Conservation (phyloP, 1,139 yeast species). For the Candida freyschussii region DNA sequence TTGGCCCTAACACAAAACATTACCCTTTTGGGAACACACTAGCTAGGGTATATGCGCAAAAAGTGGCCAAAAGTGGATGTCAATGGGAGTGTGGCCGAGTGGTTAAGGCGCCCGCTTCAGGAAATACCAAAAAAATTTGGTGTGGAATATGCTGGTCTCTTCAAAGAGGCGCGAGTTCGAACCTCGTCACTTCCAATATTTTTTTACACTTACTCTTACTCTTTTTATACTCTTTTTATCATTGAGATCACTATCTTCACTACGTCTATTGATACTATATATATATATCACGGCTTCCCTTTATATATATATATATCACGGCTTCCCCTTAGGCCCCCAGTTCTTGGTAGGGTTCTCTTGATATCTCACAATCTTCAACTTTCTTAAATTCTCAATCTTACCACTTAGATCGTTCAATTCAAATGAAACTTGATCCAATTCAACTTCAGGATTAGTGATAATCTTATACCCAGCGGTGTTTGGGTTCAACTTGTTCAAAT, state of each 20-base stretch:
- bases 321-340: conserved; percentile 95
- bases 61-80: no score
- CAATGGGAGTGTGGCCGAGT: conserved; percentile 37
- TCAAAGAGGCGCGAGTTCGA: conserved; percentile 29
- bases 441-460: conserved; percentile 35
- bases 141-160: conserved; percentile 25
- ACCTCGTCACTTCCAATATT: conserved; percentile 27
- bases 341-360: conserved; percentile 90
- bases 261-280: no score
- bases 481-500: conserved; percentile 38
- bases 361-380: conserved; percentile 74
- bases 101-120: conserved; percentile 35
- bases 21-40: neutral
- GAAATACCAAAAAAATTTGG: no score
- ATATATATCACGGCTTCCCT: conserved; percentile 48
- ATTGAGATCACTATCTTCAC: no score
- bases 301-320: conserved; percentile 26
- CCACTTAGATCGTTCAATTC: conserved; percentile 54
- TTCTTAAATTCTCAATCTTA: conserved; percentile 55
- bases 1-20: neutral
- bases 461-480: conserved; percentile 66
- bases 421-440: conserved; percentile 40
- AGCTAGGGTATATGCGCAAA: no score
- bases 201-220: conserved; percentile 6
- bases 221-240: neutral